Evolutionary conservation across 768 basidiomycete species (phyloP).

Genomic region (Leucocoprinus birnbaumii): DNA sequence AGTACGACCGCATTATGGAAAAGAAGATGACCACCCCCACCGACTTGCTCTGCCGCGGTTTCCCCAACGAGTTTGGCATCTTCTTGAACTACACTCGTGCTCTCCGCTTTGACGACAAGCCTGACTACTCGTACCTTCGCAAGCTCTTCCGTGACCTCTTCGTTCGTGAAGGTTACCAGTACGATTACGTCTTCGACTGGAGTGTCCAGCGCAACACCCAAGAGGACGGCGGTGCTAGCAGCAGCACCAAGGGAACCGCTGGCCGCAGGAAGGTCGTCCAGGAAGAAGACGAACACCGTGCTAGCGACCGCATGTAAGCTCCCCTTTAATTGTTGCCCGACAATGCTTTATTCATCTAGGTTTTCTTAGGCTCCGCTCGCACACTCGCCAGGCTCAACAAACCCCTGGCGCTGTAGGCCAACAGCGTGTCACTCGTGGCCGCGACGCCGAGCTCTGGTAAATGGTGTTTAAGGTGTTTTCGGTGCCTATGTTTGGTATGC

Average conservation of each 20-base stretch:
- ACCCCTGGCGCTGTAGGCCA: conserved; percentile 48
- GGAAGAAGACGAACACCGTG: conserved; percentile 82
- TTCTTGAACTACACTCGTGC: conserved; percentile 99
- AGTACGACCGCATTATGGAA: conserved; percentile 99
- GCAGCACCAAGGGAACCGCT: conserved; percentile 58
- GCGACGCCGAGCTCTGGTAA: conserved; percentile 58
- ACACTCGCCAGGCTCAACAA: conserved; percentile 81
- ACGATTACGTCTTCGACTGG: conserved; percentile 99
- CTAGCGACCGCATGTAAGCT: conserved; percentile 80
- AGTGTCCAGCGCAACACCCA: conserved; percentile 77
- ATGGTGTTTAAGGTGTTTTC: conserved; percentile 22
- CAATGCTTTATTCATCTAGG: conserved; percentile 17
- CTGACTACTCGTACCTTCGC: conserved; percentile 98
- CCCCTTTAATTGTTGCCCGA: conserved; percentile 16
- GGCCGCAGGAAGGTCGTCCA: conserved; percentile 79
- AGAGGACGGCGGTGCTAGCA: conserved; percentile 59
- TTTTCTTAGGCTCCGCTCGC: conserved; percentile 71
- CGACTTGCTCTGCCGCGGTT: conserved; percentile 96
- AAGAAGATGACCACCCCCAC: conserved; percentile 99
- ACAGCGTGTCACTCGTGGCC: conserved; percentile 40
- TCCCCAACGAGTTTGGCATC: conserved; percentile 99
- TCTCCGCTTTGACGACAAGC: conserved; percentile 99
- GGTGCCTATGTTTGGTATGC: conserved; percentile 29
- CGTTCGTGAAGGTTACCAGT: conserved; percentile 96
- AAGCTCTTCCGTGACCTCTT: conserved; percentile 99